phyloP scores from a whole-genome alignment of 176 grass and related monocot genomes.

The Triticum aestivum region IWGSC_CS_RefSeq_v2.1 NC_057798.1:518929251-518929750 shows the following conservation, averaged over 20 bases:
- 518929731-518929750: neutral
- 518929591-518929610: neutral
- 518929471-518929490: neutral
- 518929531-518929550: neutral
- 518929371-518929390: neutral
- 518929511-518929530: neutral
- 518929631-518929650: neutral
- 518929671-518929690: neutral
- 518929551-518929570: neutral
- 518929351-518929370: neutral
- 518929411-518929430: neutral
- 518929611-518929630: neutral
- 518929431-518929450: neutral
- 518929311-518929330: neutral
- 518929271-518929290: neutral
- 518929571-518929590: neutral
- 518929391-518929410: neutral
- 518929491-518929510: neutral
- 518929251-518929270: neutral
- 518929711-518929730: neutral
- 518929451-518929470: neutral
- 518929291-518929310: neutral
- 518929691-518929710: neutral
- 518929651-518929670: neutral
- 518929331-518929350: neutral